Evolutionary conservation across 371 early-diverging fungal species (phyloP).

Genomic region (Rhizopus delemar): DNA sequence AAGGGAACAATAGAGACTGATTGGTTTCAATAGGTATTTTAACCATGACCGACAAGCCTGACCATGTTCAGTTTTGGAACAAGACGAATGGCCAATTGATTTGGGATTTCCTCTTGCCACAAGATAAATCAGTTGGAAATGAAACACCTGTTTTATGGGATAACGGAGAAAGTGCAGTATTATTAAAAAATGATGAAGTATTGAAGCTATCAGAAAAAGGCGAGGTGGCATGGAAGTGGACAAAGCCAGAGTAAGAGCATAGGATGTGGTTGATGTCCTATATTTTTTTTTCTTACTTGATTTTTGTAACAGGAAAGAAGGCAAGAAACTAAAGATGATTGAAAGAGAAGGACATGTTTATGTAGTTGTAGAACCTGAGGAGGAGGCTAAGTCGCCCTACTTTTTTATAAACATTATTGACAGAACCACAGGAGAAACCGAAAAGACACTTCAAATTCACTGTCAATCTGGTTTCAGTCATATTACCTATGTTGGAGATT

Average conservation of each 20-base stretch:
- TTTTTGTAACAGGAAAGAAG: not conserved
- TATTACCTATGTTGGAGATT: constrained; percentile 22
- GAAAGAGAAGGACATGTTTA: constrained; percentile 21
- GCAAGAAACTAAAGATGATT: not conserved
- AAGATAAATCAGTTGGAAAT: constrained; percentile 10
- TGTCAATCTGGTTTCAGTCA: constrained; percentile 16
- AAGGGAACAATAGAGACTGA: not conserved
- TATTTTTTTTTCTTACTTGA: constrained; percentile 11
- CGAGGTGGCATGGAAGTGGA: constrained; percentile 26
- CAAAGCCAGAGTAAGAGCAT: constrained; percentile 17
- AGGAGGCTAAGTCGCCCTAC: constrained; percentile 7
- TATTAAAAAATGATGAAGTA: constrained; percentile 13
- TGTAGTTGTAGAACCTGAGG: constrained; percentile 19
- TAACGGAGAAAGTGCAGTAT: constrained; percentile 20
- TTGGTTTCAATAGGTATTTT: constrained; percentile 25
- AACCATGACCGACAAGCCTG: constrained; percentile 39
- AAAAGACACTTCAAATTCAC: constrained; percentile 19
- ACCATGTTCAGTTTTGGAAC: constrained; percentile 55
- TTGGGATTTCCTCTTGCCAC: constrained; percentile 22
- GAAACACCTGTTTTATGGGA: constrained; percentile 18
- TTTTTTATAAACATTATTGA: constrained; percentile 22
- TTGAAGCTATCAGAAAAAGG: constrained; percentile 25
- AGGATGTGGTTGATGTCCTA: not conserved
- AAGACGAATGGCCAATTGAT: constrained; percentile 26
- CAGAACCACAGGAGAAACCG: constrained; percentile 18